These are phyloP conservation scores for Penicillium chermesinum DNA, from an alignment of 495 filamentous ascomycete species.

Conservation along the genomic window DNA sequence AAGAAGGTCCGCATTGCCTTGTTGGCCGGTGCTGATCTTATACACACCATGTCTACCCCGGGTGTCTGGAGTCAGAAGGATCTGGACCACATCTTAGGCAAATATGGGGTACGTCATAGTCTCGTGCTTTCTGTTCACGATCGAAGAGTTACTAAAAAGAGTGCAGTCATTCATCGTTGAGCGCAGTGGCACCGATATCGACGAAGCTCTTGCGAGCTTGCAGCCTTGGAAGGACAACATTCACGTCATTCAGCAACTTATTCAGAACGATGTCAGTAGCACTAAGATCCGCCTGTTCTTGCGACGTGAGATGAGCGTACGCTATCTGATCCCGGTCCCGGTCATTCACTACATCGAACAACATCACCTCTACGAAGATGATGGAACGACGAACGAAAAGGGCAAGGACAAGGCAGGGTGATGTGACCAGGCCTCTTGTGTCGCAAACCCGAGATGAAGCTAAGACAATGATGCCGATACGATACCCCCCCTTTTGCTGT, in stretches of 20 bases:
- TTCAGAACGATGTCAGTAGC: slow-evolving; percentile 84
- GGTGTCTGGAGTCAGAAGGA: slow-evolving; percentile 78
- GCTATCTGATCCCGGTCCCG: slow-evolving; percentile 57
- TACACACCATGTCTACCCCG: slow-evolving; percentile 77
- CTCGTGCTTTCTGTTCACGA: background rate
- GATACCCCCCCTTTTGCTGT: slow-evolving; percentile 21
- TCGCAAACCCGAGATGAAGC: slow-evolving; percentile 9
- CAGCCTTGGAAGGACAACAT: slow-evolving; percentile 75
- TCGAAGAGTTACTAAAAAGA: background rate
- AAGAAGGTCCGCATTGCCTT: slow-evolving; percentile 65
- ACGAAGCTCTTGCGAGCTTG: slow-evolving; percentile 70
- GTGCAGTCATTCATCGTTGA: slow-evolving; percentile 75
- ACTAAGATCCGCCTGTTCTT: slow-evolving; percentile 86
- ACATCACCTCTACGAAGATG: slow-evolving; percentile 67
- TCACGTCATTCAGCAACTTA: slow-evolving; percentile 79
- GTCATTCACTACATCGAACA: slow-evolving; percentile 78
- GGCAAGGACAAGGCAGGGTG: slow-evolving; percentile 31
- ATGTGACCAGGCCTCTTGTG: slow-evolving; percentile 4
- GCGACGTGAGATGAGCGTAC: slow-evolving; percentile 72
- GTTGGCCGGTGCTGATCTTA: slow-evolving; percentile 74
- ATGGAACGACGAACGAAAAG: slow-evolving; percentile 41
- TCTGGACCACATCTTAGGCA: slow-evolving; percentile 79
- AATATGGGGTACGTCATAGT: slow-evolving; percentile 57
- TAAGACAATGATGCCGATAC: slow-evolving; percentile 18
- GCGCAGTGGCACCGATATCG: slow-evolving; percentile 81